Evolutionary conservation across 306 rosid species (phyloP), one percentile per base, ranked within the genome.

Genomic region (Purshia tridentata): DNA sequence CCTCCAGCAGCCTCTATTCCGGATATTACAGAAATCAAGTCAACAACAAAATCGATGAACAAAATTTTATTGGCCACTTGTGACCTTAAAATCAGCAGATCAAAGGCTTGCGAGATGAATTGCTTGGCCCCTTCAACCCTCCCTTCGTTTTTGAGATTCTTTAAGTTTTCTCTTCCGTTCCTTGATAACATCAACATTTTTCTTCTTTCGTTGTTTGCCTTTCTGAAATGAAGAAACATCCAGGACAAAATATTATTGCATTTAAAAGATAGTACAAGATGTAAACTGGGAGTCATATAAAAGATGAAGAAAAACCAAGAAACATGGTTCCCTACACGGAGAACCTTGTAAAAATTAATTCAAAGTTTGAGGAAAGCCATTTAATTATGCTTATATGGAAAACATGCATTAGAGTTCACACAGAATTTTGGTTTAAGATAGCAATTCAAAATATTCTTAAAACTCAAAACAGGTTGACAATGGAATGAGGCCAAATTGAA

Each of bases 131-230:
- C 72, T 66, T 80, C 68, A 81, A 69, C 53, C 56, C 47, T 70
- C 78, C 76, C 52, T 20, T 10, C 85, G 48, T 62, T 80, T 67
- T 71, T 80, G 42, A 65, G 89, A 81, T 79, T 74, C 91, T n/a
- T 81, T 82, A 52, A 87, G 72, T 52, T 84, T 88, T 84, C 73
- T 86, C 85, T 83, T 91, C 81, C 99, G 79, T 69, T 84, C 81
- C 78, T 67, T 79, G n/a, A 91, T 75, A 35, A 64, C 59, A 72
- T 82, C 85, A 62, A 48, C 4, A 3, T 80, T n/a, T 22, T 56
- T 83, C 80, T 59, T 81, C 91, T 91, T 94, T 65, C 83, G 85
- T 48, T 79, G 40, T 55, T 83, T 87, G 63, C 91, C 82, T 41
- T 65, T 89, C 99, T 94, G 92, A 22, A 71, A 22, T 11, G 5